Evolutionary conservation across 768 basidiomycete species (phyloP), one percentile per base, ranked within the genome.

Genomic region (Phlegmacium glaucopus): DNA sequence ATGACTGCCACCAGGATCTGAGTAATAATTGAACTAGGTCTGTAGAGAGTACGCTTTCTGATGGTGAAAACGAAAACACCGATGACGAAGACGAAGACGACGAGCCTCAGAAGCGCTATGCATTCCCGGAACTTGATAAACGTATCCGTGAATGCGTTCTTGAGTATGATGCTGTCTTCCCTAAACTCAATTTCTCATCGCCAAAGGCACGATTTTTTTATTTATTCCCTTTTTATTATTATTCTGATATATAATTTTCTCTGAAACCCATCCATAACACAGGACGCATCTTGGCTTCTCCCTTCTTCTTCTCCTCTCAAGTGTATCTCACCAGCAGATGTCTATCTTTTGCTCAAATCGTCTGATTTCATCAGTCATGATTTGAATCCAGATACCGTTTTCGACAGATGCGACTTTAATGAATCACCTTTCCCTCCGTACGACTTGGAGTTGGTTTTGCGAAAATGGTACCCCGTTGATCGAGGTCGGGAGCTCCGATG

Each of bases 101-200:
- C 11, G 66, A 66, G 4, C 55, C 62, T 4, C 54, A 47, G 1
- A 65, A 57, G 41, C 66, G 54, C 18, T 90, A 80, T 57, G 71
- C 85, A 3, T 94, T 98, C 60, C 92, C 94, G 0, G 83, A 83
- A 39, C 69, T 96, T n/a, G 91, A 94, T 57, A 67, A 70, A 11
- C 70, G 71, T 47, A 94, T 97, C 51, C 70, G 89, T 41, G 63
- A 69, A 11, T 77, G 75, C 28, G 72, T 96, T n/a, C 56, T 68
- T 38, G 66, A 77, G 47, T 94, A 89, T 63, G 87, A 82, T 3
- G 86, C 85, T 6, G 85, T 95, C 25, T 98, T 98, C 62, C 94
- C 94, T 1, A 98, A 98, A 67, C 81, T 98, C 46, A 97, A 96
- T 60, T 96, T 94, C 69, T 90, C 93, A 6, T 85, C 90, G n/a